These are phyloP conservation scores for Aspergillus puulaauensis DNA, from an alignment of 2,329 filamentous ascomycete species.

Conservation along the genomic window DNA sequence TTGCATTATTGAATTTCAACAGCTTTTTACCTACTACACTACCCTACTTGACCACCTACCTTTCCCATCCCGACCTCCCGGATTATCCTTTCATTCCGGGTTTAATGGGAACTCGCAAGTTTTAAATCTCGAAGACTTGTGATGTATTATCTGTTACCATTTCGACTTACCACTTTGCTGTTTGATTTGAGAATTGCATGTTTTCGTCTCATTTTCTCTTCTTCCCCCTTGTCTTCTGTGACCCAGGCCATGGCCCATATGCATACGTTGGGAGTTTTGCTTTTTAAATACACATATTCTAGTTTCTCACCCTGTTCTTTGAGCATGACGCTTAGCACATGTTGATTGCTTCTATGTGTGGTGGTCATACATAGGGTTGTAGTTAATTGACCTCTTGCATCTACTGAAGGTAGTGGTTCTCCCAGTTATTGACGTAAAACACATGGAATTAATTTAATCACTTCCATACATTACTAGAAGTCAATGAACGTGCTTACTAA, in stretches of 20 bases:
- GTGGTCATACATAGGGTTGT: neutral
- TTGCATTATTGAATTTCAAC: slow-evolving; percentile 17
- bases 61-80: neutral
- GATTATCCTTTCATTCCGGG: neutral
- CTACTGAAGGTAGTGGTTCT: neutral
- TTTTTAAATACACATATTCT: neutral
- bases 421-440: neutral
- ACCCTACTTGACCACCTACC: neutral
- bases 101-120: slow-evolving; percentile 14
- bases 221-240: neutral
- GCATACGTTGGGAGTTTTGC: slow-evolving; percentile 12
- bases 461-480: neutral
- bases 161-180: neutral
- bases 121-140: slow-evolving; percentile 8
- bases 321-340: neutral
- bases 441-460: neutral
- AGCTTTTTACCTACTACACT: slow-evolving; percentile 4
- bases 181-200: slow-evolving; percentile 1
- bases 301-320: neutral
- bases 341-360: neutral
- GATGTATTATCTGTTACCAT: neutral
- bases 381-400: neutral
- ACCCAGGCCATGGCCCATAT: slow-evolving; percentile 1
- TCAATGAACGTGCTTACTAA: neutral
- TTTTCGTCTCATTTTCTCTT: slow-evolving; percentile 10